Percentiles rank a stretch among this genome's conserved stretches.
These are phyloP conservation scores for Pyrenula aspistea DNA, from an alignment of 495 filamentous ascomycete genomes.

Conservation along the genomic window DNA sequence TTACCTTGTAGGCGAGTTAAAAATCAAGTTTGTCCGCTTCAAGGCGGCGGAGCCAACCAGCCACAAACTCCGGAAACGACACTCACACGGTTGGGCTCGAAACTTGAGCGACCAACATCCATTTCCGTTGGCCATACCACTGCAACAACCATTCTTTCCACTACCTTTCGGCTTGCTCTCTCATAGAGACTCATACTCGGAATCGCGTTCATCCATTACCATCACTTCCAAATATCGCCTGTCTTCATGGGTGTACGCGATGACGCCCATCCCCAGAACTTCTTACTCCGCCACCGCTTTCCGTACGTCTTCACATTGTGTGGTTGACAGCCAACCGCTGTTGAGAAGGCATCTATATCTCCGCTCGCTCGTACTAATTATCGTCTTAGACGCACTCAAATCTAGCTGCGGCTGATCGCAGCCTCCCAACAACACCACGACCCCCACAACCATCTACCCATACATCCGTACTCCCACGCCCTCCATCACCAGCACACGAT, in stretches of 20 bases:
- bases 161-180: too few relatives aligned
- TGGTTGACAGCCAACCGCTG: too few relatives aligned
- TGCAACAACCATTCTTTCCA: neutral
- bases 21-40: neutral
- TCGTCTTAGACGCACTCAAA: neutral
- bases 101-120: neutral
- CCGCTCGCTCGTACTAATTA: neutral
- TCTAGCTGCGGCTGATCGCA: neutral
- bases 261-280: neutral
- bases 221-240: neutral
- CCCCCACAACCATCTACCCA: too few relatives aligned
- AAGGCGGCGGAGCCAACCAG: neutral
- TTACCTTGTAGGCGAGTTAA: too few relatives aligned
- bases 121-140: too few relatives aligned
- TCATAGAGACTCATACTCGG: neutral
- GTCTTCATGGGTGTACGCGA: neutral
- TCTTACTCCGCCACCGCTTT: neutral
- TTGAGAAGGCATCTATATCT: too few relatives aligned
- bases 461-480: too few relatives aligned
- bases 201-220: neutral
- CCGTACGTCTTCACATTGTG: neutral
- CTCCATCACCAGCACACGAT: slow-evolving; percentile 5
- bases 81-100: neutral
- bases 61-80: neutral
- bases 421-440: neutral